Conservation (phyloP, 371 early-diverging fungal species). For the Batrachochytrium dendrobatidis region DNA sequence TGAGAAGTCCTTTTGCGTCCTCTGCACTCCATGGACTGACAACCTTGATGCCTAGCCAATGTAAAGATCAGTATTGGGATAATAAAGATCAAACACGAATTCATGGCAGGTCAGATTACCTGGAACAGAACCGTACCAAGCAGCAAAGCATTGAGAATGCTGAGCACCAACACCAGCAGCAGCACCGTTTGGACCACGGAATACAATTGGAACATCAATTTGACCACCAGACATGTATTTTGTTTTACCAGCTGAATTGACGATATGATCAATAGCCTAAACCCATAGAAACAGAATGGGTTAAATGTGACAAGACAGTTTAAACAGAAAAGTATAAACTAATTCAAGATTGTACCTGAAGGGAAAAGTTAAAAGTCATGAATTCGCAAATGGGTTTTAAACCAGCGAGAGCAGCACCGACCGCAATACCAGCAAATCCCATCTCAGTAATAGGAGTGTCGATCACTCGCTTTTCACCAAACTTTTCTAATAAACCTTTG, state of each 20-base stretch:
- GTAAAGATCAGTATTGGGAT: neutral
- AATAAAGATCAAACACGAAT: neutral
- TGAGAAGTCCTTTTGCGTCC: conserved; percentile 95
- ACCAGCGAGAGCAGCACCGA: conserved; percentile 94
- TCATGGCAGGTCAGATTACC: neutral
- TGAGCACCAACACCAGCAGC: conserved; percentile 98
- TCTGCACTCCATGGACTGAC: conserved; percentile 95
- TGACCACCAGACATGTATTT: conserved; percentile 98
- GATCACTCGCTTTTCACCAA: conserved; percentile 92
- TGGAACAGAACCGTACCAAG: conserved; percentile 94
- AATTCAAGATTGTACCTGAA: conserved; percentile 69
- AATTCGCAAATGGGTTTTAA: conserved; percentile 98
- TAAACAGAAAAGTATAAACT: neutral
- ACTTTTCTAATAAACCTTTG: conserved; percentile 96
- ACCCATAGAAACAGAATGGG: neutral
- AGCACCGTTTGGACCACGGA: conserved; percentile 99
- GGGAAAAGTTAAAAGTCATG: conserved; percentile 99
- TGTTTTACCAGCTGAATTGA: conserved; percentile 99
- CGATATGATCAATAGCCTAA: conserved; percentile 98
- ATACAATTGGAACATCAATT: conserved; percentile 91
- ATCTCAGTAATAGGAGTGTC: conserved; percentile 99
- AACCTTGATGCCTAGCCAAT: conserved; percentile 84
- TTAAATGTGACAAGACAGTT: conserved; percentile 9
- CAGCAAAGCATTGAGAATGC: conserved; percentile 98
- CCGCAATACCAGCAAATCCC: conserved; percentile 98